A percentile compares a stretch with the other conserved stretches of the same genome.
Evolutionary conservation across 306 rosid genomes (phyloP).

Genomic region (Prunus kanzakura): DNA sequence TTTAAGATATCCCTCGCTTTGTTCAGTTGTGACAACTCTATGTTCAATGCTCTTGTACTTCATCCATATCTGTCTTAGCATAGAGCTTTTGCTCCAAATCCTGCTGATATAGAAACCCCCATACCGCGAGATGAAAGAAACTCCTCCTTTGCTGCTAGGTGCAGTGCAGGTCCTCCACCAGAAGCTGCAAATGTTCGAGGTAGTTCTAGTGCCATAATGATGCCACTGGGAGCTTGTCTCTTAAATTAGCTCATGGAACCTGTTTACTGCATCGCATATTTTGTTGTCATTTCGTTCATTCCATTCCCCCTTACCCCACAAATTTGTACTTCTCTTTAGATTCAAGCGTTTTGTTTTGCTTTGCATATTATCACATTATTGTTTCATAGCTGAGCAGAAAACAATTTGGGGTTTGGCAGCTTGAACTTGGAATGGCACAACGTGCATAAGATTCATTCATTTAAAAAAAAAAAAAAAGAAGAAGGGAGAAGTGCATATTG

Average conservation of each 20-base stretch:
- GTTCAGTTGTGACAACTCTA: slow-evolving; percentile 34
- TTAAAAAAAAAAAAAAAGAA: no score
- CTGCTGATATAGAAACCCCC: slow-evolving; percentile 32
- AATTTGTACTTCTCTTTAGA: neutral
- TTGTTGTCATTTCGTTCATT: neutral
- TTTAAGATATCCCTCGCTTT: slow-evolving; percentile 27
- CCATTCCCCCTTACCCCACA: neutral
- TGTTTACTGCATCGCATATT: neutral
- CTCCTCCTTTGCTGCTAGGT: slow-evolving; percentile 57
- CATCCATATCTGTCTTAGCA: slow-evolving; percentile 39
- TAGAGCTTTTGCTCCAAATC: slow-evolving; percentile 55
- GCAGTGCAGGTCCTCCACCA: slow-evolving; percentile 43
- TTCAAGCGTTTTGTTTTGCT: neutral
- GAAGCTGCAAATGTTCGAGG: slow-evolving; percentile 23
- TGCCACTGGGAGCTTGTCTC: neutral
- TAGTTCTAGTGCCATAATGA: slow-evolving; percentile 27
- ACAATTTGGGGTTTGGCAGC: no score
- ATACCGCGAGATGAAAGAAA: slow-evolving; percentile 42
- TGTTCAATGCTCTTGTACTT: slow-evolving; percentile 47
- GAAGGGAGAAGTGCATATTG: neutral
- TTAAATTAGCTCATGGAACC: neutral
- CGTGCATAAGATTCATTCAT: neutral
- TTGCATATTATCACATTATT: no score
- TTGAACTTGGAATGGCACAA: neutral
- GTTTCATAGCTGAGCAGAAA: no score